Evolutionary conservation across 306 rosid species (phyloP), one percentile per base, ranked within the genome.

Genomic region (Myrica gale): DNA sequence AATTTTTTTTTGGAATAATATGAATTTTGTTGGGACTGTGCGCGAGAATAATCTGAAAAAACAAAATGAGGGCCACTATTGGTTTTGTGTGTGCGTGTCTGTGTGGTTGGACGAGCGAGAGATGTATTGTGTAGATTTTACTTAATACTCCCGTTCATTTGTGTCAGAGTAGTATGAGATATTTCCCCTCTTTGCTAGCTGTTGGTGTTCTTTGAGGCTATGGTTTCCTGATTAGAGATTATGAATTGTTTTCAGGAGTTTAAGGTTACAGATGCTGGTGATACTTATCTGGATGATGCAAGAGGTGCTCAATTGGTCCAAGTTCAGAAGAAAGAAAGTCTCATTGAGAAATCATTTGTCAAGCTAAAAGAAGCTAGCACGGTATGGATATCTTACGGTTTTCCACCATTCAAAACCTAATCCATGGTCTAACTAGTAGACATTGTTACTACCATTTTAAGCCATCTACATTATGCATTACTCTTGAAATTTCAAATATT

Each of bases 361-460:
- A 92, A 90, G 84, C 84, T 95, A 45, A 90, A 89, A 82, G 92
- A 92, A 92, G 77, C 97, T 48, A 81, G 93, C 84, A 88, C 88
- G 78, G 98, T 95, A 92, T 75, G 87, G 77, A 67, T 67, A 23
- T 61, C 50, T 48, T 23, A 54, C 60, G 9, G 53, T 56, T 76
- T 78, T 73, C 62, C 77, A 63, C 72, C 71, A 47, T 57, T 76
- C 44, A 57, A 63, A 81, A 65, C 7, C 76, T 71, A 17, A 47
- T 77, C 20, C 37, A 56, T 82, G 46, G 62, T 78, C 72, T 51
- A 57, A 69, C 74, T 60, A 17, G 70, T 17, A 66, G 41, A 42
- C 26, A n/a, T 8, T 1, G 4, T 43, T 66, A 42, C 26, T 46
- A 48, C 53, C 41, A 55, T 78, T 53, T 55, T 75, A 70, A 66